Percentiles rank a stretch among this genome's conserved stretches.
Conservation (phyloP, 192 early-diverging fungal species). For the Entomortierella chlamydospora region DNA sequence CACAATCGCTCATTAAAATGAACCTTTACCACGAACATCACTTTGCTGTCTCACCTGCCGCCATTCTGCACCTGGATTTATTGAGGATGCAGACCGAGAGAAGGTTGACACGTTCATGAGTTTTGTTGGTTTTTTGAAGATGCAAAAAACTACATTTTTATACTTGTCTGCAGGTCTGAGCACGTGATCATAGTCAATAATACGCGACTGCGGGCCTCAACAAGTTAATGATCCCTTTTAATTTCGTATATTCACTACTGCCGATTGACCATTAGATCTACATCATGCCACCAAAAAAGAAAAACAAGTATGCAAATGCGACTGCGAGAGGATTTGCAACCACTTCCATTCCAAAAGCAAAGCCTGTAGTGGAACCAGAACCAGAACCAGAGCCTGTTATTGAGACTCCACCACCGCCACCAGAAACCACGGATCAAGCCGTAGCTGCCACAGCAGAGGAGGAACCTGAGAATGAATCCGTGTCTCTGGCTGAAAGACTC, state of each 20-base stretch:
- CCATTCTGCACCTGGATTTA: neutral
- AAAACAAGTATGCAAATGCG: conserved; percentile 55
- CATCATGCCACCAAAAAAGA: conserved; percentile 49
- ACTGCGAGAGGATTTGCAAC: conserved; percentile 51
- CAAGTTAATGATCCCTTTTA: no score
- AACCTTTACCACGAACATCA: neutral
- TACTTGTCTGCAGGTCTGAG: no score
- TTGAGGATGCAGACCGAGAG: neutral
- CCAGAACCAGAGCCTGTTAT: conserved; percentile 35
- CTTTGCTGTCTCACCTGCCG: neutral
- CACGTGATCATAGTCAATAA: neutral
- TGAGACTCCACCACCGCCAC: neutral
- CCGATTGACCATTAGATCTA: neutral
- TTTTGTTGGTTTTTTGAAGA: no score
- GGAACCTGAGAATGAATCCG: conserved; percentile 43
- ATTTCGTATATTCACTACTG: neutral
- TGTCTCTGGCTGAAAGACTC: conserved; percentile 46
- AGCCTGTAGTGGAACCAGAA: conserved; percentile 14
- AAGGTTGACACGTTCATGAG: neutral
- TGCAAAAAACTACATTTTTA: no score
- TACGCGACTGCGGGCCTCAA: neutral
- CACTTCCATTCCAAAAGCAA: conserved; percentile 49
- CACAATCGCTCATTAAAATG: neutral
- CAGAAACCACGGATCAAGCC: neutral
- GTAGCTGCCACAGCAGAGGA: conserved; percentile 8